phyloP scores from a whole-genome alignment of 1,139 yeast genomes.

The Hyphopichia wangnamkhiaoensis region DNA sequence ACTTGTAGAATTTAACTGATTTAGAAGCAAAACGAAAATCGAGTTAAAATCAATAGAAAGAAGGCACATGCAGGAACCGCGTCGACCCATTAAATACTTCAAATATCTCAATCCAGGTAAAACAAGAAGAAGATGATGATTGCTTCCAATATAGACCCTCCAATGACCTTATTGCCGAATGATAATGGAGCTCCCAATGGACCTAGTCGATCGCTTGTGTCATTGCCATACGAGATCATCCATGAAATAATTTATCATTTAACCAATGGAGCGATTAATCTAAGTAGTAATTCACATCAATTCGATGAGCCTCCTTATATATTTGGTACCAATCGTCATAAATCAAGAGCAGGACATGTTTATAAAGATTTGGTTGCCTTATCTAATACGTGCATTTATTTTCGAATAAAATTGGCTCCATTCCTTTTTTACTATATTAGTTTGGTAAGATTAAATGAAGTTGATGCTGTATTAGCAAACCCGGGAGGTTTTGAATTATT shows the following conservation, averaged over 20 bases:
- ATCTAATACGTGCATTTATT: constrained; percentile 26
- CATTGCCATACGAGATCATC: constrained; percentile 21
- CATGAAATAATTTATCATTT: constrained; percentile 16
- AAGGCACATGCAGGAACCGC: no score
- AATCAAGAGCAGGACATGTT: not conserved
- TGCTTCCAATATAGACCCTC: not conserved
- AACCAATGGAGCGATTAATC: constrained; percentile 11
- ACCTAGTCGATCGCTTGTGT: not conserved
- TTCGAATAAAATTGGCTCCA: constrained; percentile 24
- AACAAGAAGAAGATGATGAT: not conserved
- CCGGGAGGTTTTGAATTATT: constrained; percentile 23
- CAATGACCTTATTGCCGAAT: not conserved
- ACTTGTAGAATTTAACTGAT: no score
- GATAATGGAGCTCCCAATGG: not conserved
- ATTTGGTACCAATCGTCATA: constrained; percentile 14
- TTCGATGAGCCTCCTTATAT: constrained; percentile 10
- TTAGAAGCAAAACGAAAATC: no score
- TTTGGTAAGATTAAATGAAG: constrained; percentile 27
- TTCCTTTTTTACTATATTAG: constrained; percentile 23
- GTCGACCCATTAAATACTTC: no score
- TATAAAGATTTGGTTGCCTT: constrained; percentile 19
- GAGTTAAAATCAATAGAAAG: no score
- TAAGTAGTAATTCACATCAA: not conserved
- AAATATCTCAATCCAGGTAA: no score
- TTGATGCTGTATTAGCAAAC: constrained; percentile 27